Conservation (phyloP, 768 basidiomycete genomes). For the Calvatia gigantea region DNA sequence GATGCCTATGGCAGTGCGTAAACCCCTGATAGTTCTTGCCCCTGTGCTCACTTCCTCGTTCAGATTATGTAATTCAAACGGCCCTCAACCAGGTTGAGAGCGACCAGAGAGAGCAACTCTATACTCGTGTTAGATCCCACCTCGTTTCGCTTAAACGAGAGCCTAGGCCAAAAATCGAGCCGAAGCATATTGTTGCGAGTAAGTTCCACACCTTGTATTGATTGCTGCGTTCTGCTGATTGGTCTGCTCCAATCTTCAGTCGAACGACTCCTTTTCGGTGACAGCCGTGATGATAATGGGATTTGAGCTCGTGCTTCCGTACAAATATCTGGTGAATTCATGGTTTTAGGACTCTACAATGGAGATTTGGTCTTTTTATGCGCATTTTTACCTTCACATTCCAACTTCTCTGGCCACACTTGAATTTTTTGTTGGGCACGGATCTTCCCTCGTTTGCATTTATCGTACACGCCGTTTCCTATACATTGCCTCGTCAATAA, state of each 20-base stretch:
- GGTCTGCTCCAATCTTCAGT: constrained; percentile 3
- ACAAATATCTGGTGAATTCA: too few species aligned
- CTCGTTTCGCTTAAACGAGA: constrained; percentile 62
- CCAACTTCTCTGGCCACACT: not conserved
- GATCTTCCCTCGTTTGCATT: not conserved
- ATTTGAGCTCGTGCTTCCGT: not conserved
- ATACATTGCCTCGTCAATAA: not conserved
- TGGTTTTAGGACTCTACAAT: too few species aligned
- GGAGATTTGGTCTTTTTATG: too few species aligned
- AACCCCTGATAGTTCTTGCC: not conserved
- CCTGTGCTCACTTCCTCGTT: not conserved
- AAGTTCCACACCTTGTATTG: constrained; percentile 24
- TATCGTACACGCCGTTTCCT: not conserved
- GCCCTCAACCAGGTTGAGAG: constrained; percentile 67
- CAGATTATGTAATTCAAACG: constrained; percentile 86
- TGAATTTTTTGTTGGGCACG: not conserved
- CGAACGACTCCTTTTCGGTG: constrained; percentile 8
- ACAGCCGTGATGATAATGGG: not conserved
- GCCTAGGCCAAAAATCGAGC: constrained; percentile 65
- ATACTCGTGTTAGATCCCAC: constrained; percentile 61
- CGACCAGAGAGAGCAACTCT: constrained; percentile 66
- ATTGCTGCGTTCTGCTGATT: not conserved
- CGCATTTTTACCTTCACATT: not conserved
- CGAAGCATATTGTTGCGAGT: constrained; percentile 80
- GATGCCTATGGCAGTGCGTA: constrained; percentile 85